Conservation (phyloP, 73 alveolate species). For the Paramecium bursaria region DNA sequence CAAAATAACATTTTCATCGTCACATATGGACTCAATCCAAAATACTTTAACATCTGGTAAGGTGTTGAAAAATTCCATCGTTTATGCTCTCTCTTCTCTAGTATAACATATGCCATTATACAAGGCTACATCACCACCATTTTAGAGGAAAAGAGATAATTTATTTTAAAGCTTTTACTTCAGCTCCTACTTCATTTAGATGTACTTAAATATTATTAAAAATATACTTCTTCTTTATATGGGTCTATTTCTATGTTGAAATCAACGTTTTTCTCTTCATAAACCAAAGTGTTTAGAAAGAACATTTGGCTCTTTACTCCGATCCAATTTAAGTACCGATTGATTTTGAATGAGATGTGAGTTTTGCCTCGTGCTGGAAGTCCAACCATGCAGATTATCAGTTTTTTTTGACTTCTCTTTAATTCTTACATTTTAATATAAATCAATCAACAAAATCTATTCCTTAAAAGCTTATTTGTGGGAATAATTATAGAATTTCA, state of each 20-base stretch:
- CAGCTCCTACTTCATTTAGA: conserved; percentile 57
- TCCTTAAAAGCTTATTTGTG: too few relatives aligned
- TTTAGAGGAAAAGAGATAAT: conserved; percentile 56
- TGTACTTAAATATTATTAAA: conserved; percentile 10
- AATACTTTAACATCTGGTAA: conserved; percentile 48
- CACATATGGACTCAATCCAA: conserved; percentile 71
- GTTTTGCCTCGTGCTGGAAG: conserved; percentile 79
- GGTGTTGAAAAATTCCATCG: neutral
- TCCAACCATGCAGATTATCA: conserved; percentile 65
- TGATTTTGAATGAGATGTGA: conserved; percentile 67
- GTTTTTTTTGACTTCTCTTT: conserved; percentile 23
- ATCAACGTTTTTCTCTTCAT: conserved; percentile 55
- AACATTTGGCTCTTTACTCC: conserved; percentile 72
- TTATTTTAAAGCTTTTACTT: conserved; percentile 11
- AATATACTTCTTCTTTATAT: conserved; percentile 30
- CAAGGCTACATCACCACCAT: conserved; percentile 65
- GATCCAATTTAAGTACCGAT: conserved; percentile 73
- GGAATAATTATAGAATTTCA: too few relatives aligned
- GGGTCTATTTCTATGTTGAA: conserved; percentile 62
- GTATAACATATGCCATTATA: conserved; percentile 72
- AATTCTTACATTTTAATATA: conserved; percentile 49
- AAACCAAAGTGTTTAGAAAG: too few relatives aligned
- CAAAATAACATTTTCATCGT: conserved; percentile 59
- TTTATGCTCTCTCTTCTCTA: conserved; percentile 42
- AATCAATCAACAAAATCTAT: too few relatives aligned